Conservation (phyloP, 2,329 filamentous ascomycete species). For the Colletotrichum sp. region DNA sequence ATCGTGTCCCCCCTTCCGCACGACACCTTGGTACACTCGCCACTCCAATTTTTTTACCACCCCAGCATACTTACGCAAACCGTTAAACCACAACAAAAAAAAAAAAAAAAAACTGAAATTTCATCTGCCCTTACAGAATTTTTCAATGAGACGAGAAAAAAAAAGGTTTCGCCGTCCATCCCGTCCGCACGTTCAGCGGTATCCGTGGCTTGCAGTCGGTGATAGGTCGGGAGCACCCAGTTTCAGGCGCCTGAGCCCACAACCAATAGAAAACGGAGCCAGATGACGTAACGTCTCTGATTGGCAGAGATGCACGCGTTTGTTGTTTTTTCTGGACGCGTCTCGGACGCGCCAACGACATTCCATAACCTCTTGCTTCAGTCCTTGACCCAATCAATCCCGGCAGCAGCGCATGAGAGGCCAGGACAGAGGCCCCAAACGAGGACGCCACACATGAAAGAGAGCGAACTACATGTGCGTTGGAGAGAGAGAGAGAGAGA, state of each 20-base stretch:
- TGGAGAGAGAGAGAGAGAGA: not conserved
- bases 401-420: not conserved
- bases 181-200: conserved; percentile 6
- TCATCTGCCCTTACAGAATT: not conserved
- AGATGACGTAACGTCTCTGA: not conserved
- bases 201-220: not conserved
- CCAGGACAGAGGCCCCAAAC: not conserved
- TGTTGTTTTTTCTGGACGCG: conserved; percentile 19
- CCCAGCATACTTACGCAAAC: too few species aligned
- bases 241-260: not conserved
- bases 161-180: not conserved
- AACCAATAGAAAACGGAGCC: not conserved
- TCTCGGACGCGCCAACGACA: conserved; percentile 15
- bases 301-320: conserved; percentile 9
- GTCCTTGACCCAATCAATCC: not conserved
- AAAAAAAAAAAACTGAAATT: not conserved
- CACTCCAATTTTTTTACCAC: too few species aligned
- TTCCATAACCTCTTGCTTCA: not conserved
- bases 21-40: too few species aligned
- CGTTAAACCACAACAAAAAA: too few species aligned
- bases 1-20: too few species aligned
- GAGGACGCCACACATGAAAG: not conserved
- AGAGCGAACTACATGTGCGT: not conserved
- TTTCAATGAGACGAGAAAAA: not conserved
- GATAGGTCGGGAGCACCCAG: conserved; percentile 5